Percentiles rank a stretch among this genome's conserved stretches.
Conservation (phyloP, 306 rosid genomes). For the Quercus rubra region DNA sequence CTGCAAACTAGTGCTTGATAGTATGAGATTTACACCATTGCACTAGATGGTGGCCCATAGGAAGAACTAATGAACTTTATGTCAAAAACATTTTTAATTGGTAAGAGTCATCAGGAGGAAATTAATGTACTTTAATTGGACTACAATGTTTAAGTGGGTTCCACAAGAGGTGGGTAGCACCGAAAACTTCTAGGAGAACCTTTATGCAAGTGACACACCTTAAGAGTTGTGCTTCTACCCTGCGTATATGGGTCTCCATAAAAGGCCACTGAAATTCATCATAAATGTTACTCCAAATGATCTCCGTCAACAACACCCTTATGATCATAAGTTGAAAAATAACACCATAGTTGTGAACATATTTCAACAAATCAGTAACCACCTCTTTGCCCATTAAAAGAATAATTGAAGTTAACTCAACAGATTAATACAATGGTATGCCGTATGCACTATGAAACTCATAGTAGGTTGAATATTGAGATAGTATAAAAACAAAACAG, state of each 20-base stretch:
- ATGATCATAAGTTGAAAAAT: not conserved
- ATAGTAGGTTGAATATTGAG: slow-evolving; percentile 4
- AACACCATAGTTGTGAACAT: not conserved
- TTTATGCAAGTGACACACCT: not conserved
- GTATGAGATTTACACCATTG: not conserved
- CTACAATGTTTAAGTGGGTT: not conserved
- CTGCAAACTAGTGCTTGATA: not conserved
- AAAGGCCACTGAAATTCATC: not conserved
- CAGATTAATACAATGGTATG: not conserved
- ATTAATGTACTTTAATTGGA: too few species aligned
- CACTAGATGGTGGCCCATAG: not conserved
- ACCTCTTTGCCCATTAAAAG: not conserved
- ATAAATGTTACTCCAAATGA: not conserved
- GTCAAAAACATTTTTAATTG: too few species aligned
- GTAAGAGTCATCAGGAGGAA: too few species aligned
- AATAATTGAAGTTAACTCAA: not conserved
- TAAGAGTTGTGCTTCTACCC: not conserved
- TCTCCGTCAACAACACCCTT: not conserved
- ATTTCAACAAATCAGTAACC: not conserved
- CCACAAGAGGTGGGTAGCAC: not conserved
- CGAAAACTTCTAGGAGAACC: not conserved
- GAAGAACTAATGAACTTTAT: too few species aligned
- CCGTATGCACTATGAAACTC: not conserved
- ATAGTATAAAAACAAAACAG: not conserved
- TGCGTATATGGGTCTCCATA: not conserved